Percentiles rank a stretch among this genome's conserved stretches.
phyloP scores from a whole-genome alignment of 106 monocot species.

The Amphibolis antarctica region DNA sequence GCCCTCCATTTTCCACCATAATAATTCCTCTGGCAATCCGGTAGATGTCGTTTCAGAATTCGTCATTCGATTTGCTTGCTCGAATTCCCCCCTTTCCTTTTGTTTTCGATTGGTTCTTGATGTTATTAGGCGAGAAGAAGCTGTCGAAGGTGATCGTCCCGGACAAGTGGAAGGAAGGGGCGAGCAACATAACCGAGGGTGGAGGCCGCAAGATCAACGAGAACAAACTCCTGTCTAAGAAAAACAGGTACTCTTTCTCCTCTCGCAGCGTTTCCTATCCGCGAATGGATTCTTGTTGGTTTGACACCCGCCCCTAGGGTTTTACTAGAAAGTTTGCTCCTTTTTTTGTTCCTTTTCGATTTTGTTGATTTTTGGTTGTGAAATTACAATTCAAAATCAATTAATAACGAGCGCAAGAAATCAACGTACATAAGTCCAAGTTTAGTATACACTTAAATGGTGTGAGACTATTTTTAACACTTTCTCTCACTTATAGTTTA shows the following conservation, averaged over 20 bases:
- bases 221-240: conserved; percentile 97
- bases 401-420: too few species aligned
- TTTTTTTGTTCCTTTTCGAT: neutral
- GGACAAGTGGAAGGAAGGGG: conserved; percentile 99
- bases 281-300: neutral
- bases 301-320: neutral
- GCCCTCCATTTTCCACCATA: neutral
- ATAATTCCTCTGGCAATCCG: neutral
- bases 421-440: too few species aligned
- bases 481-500: too few species aligned
- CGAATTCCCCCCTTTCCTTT: neutral
- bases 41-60: neutral
- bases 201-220: conserved; percentile 99
- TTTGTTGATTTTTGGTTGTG: too few species aligned
- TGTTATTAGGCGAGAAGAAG: conserved; percentile 90
- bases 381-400: too few species aligned
- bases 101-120: neutral
- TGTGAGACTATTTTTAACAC: too few species aligned
- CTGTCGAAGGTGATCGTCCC: conserved; percentile 96
- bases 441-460: too few species aligned
- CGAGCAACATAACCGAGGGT: conserved; percentile 90
- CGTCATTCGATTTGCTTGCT: neutral
- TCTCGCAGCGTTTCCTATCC: neutral
- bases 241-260: conserved; percentile 43
- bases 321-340: neutral